Percentiles rank a stretch among this genome's conserved stretches.
These are phyloP conservation scores for Ramichloridium luteum DNA, from an alignment of 2,329 filamentous ascomycete genomes.

Conservation along the genomic window DNA sequence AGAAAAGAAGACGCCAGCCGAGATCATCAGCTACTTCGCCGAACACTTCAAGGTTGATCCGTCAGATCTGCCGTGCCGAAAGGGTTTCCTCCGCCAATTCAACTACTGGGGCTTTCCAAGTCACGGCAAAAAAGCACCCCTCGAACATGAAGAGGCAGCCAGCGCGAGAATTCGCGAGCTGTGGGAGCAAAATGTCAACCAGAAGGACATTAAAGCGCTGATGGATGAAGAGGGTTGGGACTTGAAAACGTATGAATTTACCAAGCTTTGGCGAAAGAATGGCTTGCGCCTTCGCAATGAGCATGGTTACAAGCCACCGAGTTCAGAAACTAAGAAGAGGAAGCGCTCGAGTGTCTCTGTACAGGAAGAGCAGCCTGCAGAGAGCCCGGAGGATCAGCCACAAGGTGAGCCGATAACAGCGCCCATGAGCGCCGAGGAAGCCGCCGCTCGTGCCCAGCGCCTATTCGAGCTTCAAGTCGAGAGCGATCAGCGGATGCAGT, in stretches of 20 bases:
- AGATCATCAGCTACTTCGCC: constrained; percentile 59
- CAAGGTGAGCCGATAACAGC: neutral
- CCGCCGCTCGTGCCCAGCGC: constrained; percentile 13
- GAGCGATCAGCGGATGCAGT: constrained; percentile 48
- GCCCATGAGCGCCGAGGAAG: constrained; percentile 12
- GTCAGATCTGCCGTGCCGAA: constrained; percentile 49
- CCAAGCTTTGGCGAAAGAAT: constrained; percentile 49
- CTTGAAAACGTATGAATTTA: constrained; percentile 44
- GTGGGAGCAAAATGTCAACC: constrained; percentile 62
- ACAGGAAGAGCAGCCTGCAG: constrained; percentile 1
- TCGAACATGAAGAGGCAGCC: constrained; percentile 55
- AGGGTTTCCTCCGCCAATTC: constrained; percentile 19
- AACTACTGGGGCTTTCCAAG: constrained; percentile 60
- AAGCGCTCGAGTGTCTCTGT: constrained; percentile 24
- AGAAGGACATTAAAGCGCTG: constrained; percentile 60
- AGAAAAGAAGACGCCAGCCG: constrained; percentile 58
- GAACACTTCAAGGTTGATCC: constrained; percentile 29
- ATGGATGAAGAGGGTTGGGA: constrained; percentile 61
- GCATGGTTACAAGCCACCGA: constrained; percentile 11
- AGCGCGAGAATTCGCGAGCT: constrained; percentile 60
- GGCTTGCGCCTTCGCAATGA: constrained; percentile 27
- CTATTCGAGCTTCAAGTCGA: constrained; percentile 29
- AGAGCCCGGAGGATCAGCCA: neutral
- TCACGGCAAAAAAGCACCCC: constrained; percentile 55
- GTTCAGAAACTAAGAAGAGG: constrained; percentile 21